These are phyloP conservation scores for Gypsophila paniculata DNA, from an alignment of 179 eudicot genomes.

Conservation along the genomic window DNA sequence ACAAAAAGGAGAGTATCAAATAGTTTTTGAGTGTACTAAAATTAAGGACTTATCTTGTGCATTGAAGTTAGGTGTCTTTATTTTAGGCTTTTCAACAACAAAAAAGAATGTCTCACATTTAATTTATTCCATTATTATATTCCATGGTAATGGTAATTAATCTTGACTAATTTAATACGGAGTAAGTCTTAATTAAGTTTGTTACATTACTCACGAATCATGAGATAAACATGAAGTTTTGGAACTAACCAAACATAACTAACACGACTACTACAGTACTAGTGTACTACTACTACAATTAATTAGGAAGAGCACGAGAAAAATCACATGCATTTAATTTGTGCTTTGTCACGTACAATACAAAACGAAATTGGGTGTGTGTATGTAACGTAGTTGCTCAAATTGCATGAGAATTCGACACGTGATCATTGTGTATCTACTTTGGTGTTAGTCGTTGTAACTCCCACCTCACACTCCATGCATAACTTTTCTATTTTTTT, in stretches of 20 bases:
- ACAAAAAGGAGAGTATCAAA: no score
- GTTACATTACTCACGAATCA: background rate
- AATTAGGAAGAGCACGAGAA: background rate
- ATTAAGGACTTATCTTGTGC: no score
- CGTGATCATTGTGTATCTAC: background rate
- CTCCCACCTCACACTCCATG: background rate
- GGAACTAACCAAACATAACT: no score
- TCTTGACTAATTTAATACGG: no score
- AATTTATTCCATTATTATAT: no score
- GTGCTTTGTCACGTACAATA: background rate
- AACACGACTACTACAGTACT: no score
- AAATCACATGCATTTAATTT: background rate
- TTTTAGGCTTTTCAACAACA: background rate
- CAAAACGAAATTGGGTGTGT: background rate
- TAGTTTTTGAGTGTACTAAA: no score
- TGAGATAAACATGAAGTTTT: no score
- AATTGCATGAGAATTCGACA: conserved; percentile 1
- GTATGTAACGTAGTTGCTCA: background rate
- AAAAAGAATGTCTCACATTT: background rate
- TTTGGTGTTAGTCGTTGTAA: no score
- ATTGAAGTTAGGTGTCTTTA: background rate
- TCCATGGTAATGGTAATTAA: no score
- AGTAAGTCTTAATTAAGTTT: background rate
- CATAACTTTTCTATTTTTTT: background rate
- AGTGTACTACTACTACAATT: no score